Base-by-base conservation (phyloP, 805 yeast genomes). In the Peterozyma xylosa region DNA sequence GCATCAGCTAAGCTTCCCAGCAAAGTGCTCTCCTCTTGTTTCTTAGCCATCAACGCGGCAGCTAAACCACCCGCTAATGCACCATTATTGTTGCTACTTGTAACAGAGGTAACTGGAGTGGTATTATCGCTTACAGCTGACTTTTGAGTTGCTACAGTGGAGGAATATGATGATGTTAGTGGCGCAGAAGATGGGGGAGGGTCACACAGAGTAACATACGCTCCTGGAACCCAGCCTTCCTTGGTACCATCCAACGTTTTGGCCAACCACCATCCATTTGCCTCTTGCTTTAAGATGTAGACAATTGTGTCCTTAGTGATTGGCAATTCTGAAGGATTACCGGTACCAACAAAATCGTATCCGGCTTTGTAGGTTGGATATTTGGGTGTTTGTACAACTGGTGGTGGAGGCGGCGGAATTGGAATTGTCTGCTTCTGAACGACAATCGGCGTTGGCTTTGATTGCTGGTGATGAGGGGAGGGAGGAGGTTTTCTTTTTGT, bases 151-250 rank as follows among this genome's bases (percentile, higher is more conserved):
- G 47, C 50, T 16, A 36, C 41, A 34, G 48, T 50, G 10, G 54
- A 35, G 5, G 59, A 37, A 15, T 58, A 42, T 33, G 61, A 41
- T 30, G 59, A 36, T 9, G 54, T 38, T 33, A 63, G 45, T 9
- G 64, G 44, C 15, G 66, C 55, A 2, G 57, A 56, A 11, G 59
- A 62, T 0, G 68, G 62, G 33, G 82, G 78, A 11, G 76, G 72
- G 3, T 63, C 75, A 50, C 76, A 74, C 48, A 76, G 78, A 16
- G 70, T 79, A 56, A 91, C 78, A 59, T 90, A 93, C n/a, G 90
- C 86, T 17, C 93, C 83, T 11, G 99, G 99, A 11, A 93, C 91
- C 99, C 99, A 93, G 5, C 99, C 99, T 60, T 89, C 93, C 45
- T 69, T 75, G 1, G 82, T 57, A 35, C 86, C 93, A 55, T 84